Conservation (phyloP, 306 rosid species). For the Cotoneaster glaucophyllus region DNA sequence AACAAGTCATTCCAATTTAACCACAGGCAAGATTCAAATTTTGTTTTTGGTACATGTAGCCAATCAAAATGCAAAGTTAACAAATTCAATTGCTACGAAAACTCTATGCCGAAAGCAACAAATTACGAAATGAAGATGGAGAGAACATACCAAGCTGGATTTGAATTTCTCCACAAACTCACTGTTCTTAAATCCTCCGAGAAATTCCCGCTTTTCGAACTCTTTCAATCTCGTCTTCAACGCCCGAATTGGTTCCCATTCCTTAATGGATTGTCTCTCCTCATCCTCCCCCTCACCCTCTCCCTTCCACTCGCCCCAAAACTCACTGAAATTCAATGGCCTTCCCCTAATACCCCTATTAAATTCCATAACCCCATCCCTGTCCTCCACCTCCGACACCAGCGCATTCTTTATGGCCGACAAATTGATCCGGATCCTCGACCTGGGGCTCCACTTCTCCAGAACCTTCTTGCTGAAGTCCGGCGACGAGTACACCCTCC, state of each 20-base stretch:
- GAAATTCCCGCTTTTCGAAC: slow-evolving; percentile 75
- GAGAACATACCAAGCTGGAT: slow-evolving; percentile 60
- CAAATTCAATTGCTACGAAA: not conserved
- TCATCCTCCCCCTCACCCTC: slow-evolving; percentile 48
- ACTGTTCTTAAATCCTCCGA: slow-evolving; percentile 66
- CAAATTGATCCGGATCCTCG: slow-evolving; percentile 73
- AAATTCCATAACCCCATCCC: slow-evolving; percentile 30
- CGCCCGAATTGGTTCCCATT: slow-evolving; percentile 92
- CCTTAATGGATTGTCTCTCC: slow-evolving; percentile 29
- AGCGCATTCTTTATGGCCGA: slow-evolving; percentile 80
- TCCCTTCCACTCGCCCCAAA: slow-evolving; percentile 79
- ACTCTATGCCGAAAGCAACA: not conserved
- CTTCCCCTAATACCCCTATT: slow-evolving; percentile 47
- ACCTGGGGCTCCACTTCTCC: slow-evolving; percentile 81
- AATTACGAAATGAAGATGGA: not conserved
- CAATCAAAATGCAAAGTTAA: not conserved
- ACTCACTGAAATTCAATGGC: slow-evolving; percentile 46
- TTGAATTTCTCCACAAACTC: slow-evolving; percentile 86
- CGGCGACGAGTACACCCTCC: slow-evolving; percentile 80
- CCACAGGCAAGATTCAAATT: not conserved
- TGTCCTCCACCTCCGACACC: slow-evolving; percentile 55
- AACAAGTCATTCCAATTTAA: not conserved
- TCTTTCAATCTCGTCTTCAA: slow-evolving; percentile 74
- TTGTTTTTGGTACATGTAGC: not conserved
- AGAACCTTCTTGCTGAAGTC: slow-evolving; percentile 85